Conservation (phyloP, 805 yeast genomes). For the Lipomyces kockii region DNA sequence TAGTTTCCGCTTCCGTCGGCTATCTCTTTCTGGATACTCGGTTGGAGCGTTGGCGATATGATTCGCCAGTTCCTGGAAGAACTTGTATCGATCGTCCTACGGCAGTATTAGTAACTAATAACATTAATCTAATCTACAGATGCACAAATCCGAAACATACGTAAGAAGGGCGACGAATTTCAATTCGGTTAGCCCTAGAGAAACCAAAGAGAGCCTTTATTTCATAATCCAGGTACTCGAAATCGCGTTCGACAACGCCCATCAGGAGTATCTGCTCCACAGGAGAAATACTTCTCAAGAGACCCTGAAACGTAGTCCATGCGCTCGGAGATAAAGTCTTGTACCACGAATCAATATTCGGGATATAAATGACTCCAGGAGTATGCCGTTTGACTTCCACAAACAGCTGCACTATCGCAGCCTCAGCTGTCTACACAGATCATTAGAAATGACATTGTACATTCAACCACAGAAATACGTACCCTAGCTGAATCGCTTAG, state of each 20-base stretch:
- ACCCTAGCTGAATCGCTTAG: conserved; percentile 72
- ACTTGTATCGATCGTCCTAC: conserved; percentile 55
- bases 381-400: conserved; percentile 87
- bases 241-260: conserved; percentile 63
- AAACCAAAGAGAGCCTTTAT: conserved; percentile 63
- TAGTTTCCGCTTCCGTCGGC: conserved; percentile 49
- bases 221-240: conserved; percentile 52
- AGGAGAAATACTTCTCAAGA: conserved; percentile 69
- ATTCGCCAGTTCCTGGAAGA: conserved; percentile 57
- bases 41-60: conserved; percentile 70
- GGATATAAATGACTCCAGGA: conserved; percentile 83
- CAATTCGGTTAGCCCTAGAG: conserved; percentile 54
- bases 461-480: not conserved
- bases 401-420: conserved; percentile 78
- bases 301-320: conserved; percentile 68
- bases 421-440: conserved; percentile 64
- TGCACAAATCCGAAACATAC: not conserved
- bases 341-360: conserved; percentile 79
- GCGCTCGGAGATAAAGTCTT: conserved; percentile 70
- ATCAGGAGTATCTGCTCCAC: conserved; percentile 75
- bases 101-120: not conserved
- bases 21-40: conserved; percentile 68
- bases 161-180: conserved; percentile 50
- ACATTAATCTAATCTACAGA: not conserved
- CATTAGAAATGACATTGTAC: not conserved